These are phyloP conservation scores for Scheffersomyces stambukii DNA, from an alignment of 1,139 yeast species.

Conservation along the genomic window DNA sequence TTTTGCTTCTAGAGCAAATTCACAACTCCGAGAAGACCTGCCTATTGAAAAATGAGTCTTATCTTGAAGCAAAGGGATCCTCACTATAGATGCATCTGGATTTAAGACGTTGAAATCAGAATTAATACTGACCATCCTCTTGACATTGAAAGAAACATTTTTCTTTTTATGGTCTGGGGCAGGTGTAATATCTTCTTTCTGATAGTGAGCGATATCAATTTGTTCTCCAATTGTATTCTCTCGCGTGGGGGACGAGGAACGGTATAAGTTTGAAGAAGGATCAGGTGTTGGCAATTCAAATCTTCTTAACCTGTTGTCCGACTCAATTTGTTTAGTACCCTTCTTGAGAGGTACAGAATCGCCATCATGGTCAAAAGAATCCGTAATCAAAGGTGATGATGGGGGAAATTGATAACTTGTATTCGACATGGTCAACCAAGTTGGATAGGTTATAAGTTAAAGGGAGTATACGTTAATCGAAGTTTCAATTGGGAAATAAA, in stretches of 20 bases:
- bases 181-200: no score
- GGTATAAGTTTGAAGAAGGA: constrained; percentile 50
- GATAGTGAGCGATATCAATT: no score
- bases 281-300: constrained; percentile 50
- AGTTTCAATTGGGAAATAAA: no score
- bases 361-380: constrained; percentile 10
- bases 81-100: constrained; percentile 34
- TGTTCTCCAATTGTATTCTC: constrained; percentile 6
- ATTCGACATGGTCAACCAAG: constrained; percentile 5
- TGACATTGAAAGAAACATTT: no score
- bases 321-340: constrained; percentile 1
- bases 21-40: constrained; percentile 61
- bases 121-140: constrained; percentile 18
- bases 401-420: constrained; percentile 47
- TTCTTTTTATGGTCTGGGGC: no score
- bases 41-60: constrained; percentile 43
- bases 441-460: no score
- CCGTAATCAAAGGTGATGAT: constrained; percentile 53
- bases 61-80: constrained; percentile 28
- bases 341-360: constrained; percentile 19
- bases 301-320: constrained; percentile 10
- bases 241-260: constrained; percentile 41
- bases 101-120: constrained; percentile 36
- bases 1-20: constrained; percentile 48
- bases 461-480: no score